These are phyloP conservation scores for Rhizophlyctis rosea DNA, from an alignment of 192 early-diverging fungal species.

Conservation along the genomic window DNA sequence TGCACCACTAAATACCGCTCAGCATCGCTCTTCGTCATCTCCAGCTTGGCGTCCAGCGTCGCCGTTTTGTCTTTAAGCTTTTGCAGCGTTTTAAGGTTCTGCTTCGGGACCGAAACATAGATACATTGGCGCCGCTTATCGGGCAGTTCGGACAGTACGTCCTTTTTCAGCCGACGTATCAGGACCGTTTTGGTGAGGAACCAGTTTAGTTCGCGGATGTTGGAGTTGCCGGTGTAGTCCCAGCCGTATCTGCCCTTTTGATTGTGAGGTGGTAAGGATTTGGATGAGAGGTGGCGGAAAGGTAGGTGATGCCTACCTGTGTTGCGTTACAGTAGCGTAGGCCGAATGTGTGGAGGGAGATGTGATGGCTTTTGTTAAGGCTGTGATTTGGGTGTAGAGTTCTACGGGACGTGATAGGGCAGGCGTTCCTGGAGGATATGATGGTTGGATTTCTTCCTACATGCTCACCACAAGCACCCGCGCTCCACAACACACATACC, in stretches of 20 bases:
- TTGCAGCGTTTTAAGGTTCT: slow-evolving; percentile 13
- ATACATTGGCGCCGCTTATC: slow-evolving; percentile 40
- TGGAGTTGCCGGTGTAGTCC: slow-evolving; percentile 41
- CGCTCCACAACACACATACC: too few relatives aligned
- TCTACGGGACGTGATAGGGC: slow-evolving; percentile 31
- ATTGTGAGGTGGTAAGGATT: neutral
- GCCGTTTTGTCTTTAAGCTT: slow-evolving; percentile 9
- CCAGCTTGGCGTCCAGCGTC: slow-evolving; percentile 4
- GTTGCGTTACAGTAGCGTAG: slow-evolving; percentile 31
- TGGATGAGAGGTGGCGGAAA: neutral
- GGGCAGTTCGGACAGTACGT: slow-evolving; percentile 43
- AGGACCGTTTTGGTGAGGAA: slow-evolving; percentile 40
- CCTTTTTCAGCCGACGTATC: slow-evolving; percentile 44
- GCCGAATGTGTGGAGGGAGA: slow-evolving; percentile 21
- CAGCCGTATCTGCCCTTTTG: slow-evolving; percentile 25
- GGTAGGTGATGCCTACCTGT: neutral
- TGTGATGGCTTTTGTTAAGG: slow-evolving; percentile 21
- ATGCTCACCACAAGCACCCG: too few relatives aligned
- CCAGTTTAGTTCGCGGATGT: slow-evolving; percentile 42
- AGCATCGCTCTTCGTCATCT: slow-evolving; percentile 4
- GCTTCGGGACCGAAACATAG: slow-evolving; percentile 16
- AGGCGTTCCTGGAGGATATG: slow-evolving; percentile 31
- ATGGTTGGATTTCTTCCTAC: too few relatives aligned
- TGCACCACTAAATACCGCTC: neutral
- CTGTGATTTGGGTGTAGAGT: slow-evolving; percentile 23